phyloP scores from a whole-genome alignment of 257 asterid species.

The Forsythia viridissima region DNA sequence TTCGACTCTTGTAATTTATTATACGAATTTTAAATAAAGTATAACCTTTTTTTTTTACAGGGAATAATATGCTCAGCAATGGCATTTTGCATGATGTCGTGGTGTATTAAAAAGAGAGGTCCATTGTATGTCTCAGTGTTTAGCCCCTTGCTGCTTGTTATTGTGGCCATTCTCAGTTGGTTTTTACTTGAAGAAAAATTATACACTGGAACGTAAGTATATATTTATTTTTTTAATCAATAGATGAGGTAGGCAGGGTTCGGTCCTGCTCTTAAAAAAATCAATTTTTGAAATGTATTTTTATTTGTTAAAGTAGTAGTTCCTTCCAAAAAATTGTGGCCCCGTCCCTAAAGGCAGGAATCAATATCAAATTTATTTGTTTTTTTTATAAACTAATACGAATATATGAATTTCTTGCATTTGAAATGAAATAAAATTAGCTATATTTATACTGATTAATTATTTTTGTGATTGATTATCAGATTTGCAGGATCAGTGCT shows the following conservation, averaged over 20 bases:
- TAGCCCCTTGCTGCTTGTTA: conserved; percentile 80
- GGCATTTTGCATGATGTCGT: conserved; percentile 67
- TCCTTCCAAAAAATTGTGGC: too few species aligned
- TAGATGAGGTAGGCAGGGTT: too few species aligned
- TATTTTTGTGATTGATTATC: conserved; percentile 10
- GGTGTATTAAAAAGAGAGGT: conserved; percentile 82
- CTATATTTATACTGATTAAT: too few species aligned
- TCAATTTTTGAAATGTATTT: too few species aligned
- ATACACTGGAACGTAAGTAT: conserved; percentile 67
- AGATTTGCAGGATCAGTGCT: conserved; percentile 66
- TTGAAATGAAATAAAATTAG: background rate
- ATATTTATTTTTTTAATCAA: background rate
- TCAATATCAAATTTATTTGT: background rate
- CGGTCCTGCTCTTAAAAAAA: too few species aligned
- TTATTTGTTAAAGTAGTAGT: too few species aligned
- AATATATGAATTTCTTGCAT: too few species aligned
- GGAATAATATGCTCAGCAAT: conserved; percentile 79
- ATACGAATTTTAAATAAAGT: too few species aligned
- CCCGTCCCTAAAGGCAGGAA: background rate
- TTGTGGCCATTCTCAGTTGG: conserved; percentile 91
- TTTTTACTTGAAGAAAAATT: conserved; percentile 69
- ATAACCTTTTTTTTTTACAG: conserved; percentile 28
- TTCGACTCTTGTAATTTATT: too few species aligned
- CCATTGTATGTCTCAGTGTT: conserved; percentile 86
- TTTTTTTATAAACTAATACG: too few species aligned